phyloP scores from a whole-genome alignment of 1,284 basidiomycete genomes.

The Pholiota adiposa region DNA sequence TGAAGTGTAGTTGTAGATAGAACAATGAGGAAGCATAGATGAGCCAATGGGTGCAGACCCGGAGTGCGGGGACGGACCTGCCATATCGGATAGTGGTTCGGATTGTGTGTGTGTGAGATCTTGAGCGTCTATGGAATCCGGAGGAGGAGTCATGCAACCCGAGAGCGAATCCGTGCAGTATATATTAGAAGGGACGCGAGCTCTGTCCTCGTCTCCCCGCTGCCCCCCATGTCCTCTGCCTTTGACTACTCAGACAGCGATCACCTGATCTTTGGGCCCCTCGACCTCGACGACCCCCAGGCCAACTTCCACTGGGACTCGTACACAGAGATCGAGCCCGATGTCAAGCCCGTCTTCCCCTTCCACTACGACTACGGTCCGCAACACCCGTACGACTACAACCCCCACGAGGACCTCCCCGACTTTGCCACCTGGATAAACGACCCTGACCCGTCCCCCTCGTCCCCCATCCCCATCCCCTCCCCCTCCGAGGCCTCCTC shows the following conservation, averaged over 20 bases:
- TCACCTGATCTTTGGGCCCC: conserved; percentile 64
- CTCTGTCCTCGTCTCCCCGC: background rate
- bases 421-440: conserved; percentile 51
- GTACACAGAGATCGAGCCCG: conserved; percentile 40
- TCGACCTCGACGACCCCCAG: conserved; percentile 65
- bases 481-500: conserved; percentile 45
- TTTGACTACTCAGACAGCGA: conserved; percentile 52
- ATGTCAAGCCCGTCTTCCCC: conserved; percentile 38
- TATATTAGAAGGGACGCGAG: conserved; percentile 1
- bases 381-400: background rate
- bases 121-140: conserved; percentile 14
- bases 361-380: conserved; percentile 27
- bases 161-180: background rate
- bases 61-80: conserved; percentile 8
- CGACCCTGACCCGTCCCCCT: conserved; percentile 56
- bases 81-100: conserved; percentile 18
- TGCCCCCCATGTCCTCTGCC: conserved; percentile 34
- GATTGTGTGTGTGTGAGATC: conserved; percentile 14
- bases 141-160: conserved; percentile 7
- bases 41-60: conserved; percentile 14
- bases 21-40: conserved; percentile 7
- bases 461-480: conserved; percentile 68
- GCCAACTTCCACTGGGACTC: conserved; percentile 50
- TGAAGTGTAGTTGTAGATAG: conserved; percentile 7
- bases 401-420: conserved; percentile 20